Percentiles rank a stretch among this genome's conserved stretches.
Evolutionary conservation across 768 basidiomycete genomes (phyloP).

Genomic region (Tulasnella sp.): DNA sequence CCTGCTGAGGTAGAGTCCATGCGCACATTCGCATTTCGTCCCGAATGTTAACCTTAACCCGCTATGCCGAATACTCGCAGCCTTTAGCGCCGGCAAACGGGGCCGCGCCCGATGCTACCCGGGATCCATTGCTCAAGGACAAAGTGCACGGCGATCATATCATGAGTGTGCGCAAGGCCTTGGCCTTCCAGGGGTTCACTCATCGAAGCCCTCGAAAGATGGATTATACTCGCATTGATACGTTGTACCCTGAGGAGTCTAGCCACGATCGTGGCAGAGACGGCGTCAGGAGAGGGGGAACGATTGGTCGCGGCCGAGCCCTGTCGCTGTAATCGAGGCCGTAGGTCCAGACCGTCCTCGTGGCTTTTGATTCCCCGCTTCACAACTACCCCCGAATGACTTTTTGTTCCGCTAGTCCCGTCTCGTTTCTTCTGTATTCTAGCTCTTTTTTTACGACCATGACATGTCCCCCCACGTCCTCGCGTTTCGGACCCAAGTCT

Average conservation of each 20-base stretch:
- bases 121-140: conserved; percentile 80
- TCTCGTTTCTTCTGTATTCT: not conserved
- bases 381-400: not conserved
- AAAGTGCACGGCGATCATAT: conserved; percentile 77
- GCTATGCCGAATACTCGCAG: conserved; percentile 28
- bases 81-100: conserved; percentile 85
- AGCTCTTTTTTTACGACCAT: conserved; percentile 2
- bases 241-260: conserved; percentile 38
- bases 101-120: conserved; percentile 68
- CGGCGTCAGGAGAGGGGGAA: conserved; percentile 47
- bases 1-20: conserved; percentile 61
- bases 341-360: not conserved
- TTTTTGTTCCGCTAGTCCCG: not conserved
- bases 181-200: conserved; percentile 85
- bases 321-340: conserved; percentile 55
- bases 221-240: conserved; percentile 64
- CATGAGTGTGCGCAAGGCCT: conserved; percentile 78
- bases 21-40: not conserved
- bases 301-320: conserved; percentile 61
- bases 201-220: conserved; percentile 78
- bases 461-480: not conserved
- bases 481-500: not conserved
- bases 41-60: conserved; percentile 19
- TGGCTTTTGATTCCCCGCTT: not conserved
- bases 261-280: conserved; percentile 38